Conservation (phyloP, 352 stramenopile species). For the Pythium phragmiticola region DNA sequence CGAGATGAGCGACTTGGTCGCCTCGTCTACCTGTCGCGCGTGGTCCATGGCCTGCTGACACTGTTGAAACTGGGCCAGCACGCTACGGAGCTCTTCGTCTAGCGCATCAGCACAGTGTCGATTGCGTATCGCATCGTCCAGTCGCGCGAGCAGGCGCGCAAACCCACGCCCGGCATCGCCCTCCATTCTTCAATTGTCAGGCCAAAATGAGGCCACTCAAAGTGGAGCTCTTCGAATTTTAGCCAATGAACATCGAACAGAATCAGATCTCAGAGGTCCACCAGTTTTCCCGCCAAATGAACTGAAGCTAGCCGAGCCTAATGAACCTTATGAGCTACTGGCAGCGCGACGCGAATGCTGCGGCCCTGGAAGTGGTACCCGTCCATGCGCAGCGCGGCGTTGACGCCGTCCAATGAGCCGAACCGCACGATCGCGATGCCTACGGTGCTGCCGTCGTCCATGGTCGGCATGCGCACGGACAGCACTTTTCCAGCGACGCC, state of each 20-base stretch:
- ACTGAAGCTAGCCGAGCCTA: conserved; percentile 6
- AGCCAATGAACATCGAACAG: neutral
- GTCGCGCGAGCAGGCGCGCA: conserved; percentile 29
- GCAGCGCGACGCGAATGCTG: conserved; percentile 53
- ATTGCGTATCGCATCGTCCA: conserved; percentile 23
- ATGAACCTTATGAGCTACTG: conserved; percentile 30
- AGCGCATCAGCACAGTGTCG: conserved; percentile 31
- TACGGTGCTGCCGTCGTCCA: conserved; percentile 64
- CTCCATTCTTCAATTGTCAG: conserved; percentile 12
- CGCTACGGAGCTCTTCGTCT: conserved; percentile 22
- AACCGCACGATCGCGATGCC: conserved; percentile 67
- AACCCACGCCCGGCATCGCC: conserved; percentile 26
- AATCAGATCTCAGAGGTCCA: conserved; percentile 2
- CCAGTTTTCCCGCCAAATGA: conserved; percentile 4
- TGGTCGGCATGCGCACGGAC: conserved; percentile 67
- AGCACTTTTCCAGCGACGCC: conserved; percentile 45
- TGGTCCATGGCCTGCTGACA: conserved; percentile 31
- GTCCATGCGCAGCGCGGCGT: conserved; percentile 58
- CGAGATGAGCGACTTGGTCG: conserved; percentile 27
- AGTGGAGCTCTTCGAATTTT: conserved; percentile 12
- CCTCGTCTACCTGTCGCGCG: conserved; percentile 30
- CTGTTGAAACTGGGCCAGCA: conserved; percentile 21
- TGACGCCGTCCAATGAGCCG: conserved; percentile 44
- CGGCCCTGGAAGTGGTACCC: conserved; percentile 70
- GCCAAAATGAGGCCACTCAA: neutral